Conservation (phyloP, 169 alveolate species). For the Plasmodium adleri region DNA sequence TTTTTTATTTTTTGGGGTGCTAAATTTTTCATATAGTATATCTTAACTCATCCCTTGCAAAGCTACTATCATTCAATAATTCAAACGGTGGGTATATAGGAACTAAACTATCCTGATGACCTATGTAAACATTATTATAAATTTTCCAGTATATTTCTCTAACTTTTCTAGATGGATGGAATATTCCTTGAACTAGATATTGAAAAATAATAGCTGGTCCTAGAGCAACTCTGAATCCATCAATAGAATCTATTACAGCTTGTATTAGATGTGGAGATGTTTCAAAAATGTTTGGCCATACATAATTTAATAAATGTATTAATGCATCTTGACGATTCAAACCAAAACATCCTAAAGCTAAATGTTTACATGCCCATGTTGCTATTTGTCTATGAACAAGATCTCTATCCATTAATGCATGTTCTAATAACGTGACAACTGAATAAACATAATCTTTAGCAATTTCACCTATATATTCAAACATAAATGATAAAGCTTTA, state of each 20-base stretch:
- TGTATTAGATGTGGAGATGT: slow-evolving; percentile 97
- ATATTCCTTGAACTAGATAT: slow-evolving; percentile 97
- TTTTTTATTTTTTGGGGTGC: too few relatives aligned
- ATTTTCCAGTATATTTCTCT: slow-evolving; percentile 99
- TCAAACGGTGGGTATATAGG: slow-evolving; percentile 93
- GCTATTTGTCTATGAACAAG: slow-evolving; percentile 99
- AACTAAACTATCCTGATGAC: slow-evolving; percentile 98
- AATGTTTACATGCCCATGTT: slow-evolving; percentile 98
- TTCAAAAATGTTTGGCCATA: slow-evolving; percentile 99
- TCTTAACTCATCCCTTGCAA: slow-evolving; percentile 38
- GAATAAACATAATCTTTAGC: slow-evolving; percentile 98
- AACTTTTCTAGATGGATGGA: slow-evolving; percentile 99
- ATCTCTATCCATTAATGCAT: slow-evolving; percentile 99
- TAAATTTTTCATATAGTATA: neutral
- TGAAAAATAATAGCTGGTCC: slow-evolving; percentile 98
- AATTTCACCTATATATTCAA: slow-evolving; percentile 97
- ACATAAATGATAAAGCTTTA: slow-evolving; percentile 99
- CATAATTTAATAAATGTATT: slow-evolving; percentile 97
- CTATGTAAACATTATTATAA: slow-evolving; percentile 98
- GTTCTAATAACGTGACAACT: slow-evolving; percentile 97
- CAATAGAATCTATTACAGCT: slow-evolving; percentile 99
- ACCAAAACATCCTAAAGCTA: slow-evolving; percentile 97
- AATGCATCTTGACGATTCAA: slow-evolving; percentile 97
- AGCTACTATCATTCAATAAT: slow-evolving; percentile 44
- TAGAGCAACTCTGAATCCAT: slow-evolving; percentile 98